Evolutionary conservation across 805 yeast genomes (phyloP).

Genomic region (Saccharomycopsis lassenensis): DNA sequence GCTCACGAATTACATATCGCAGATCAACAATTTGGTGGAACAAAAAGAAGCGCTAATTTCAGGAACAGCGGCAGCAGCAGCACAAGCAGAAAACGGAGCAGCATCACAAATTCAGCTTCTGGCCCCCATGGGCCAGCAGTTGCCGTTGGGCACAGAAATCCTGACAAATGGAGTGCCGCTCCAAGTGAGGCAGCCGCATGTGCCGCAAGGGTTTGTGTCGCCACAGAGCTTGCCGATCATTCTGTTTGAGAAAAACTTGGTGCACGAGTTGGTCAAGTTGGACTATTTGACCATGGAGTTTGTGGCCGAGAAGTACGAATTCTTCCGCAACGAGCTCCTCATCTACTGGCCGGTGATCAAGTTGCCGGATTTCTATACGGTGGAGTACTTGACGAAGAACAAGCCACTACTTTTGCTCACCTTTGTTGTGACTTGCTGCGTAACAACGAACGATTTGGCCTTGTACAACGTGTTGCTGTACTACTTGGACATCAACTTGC

Average conservation of each 20-base stretch:
- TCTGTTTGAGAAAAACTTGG: conserved; percentile 27
- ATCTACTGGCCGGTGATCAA: conserved; percentile 40
- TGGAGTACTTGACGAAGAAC: conserved; percentile 30
- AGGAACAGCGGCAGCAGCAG: neutral
- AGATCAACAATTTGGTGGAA: conserved; percentile 14
- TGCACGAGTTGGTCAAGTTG: conserved; percentile 29
- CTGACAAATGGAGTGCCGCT: neutral
- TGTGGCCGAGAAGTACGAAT: conserved; percentile 26
- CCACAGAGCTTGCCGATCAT: conserved; percentile 26
- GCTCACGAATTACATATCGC: conserved; percentile 13
- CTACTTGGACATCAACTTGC: conserved; percentile 35
- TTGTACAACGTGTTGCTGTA: conserved; percentile 32
- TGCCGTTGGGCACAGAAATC: neutral
- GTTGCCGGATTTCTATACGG: conserved; percentile 28
- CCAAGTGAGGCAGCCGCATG: conserved; percentile 19
- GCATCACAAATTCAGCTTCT: neutral
- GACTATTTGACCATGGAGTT: conserved; percentile 27
- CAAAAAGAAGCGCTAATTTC: conserved; percentile 10
- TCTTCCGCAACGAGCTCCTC: conserved; percentile 30
- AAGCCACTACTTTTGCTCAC: conserved; percentile 35
- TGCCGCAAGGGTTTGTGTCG: conserved; percentile 13
- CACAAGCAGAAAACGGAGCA: neutral
- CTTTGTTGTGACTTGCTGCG: conserved; percentile 36
- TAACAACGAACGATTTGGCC: conserved; percentile 30
- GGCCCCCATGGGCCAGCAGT: neutral